Evolutionary conservation across 352 stramenopile species (phyloP).

Genomic region (Peronospora belbahrii): DNA sequence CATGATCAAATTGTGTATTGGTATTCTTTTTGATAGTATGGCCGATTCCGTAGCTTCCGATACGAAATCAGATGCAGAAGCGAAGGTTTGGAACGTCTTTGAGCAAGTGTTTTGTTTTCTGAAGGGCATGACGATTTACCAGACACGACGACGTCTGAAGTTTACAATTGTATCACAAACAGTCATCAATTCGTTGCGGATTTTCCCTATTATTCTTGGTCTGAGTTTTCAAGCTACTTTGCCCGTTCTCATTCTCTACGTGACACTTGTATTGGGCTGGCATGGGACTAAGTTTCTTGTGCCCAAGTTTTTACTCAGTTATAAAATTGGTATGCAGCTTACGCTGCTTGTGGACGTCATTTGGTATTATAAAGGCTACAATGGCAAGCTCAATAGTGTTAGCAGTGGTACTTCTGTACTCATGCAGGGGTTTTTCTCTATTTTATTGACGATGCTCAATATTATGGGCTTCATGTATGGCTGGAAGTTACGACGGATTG

Average conservation of each 20-base stretch:
- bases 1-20: no score
- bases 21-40: slow-evolving; percentile 35
- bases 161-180: slow-evolving; percentile 85
- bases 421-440: slow-evolving; percentile 84
- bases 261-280: slow-evolving; percentile 83
- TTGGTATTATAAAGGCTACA: slow-evolving; percentile 84
- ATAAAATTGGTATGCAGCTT: slow-evolving; percentile 87
- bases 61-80: slow-evolving; percentile 43
- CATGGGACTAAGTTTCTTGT: slow-evolving; percentile 85
- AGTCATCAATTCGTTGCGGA: slow-evolving; percentile 73
- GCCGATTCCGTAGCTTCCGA: slow-evolving; percentile 72
- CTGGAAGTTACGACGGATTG: slow-evolving; percentile 82
- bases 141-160: slow-evolving; percentile 67
- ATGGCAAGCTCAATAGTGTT: slow-evolving; percentile 74
- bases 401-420: slow-evolving; percentile 72
- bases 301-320: slow-evolving; percentile 78
- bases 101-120: slow-evolving; percentile 84
- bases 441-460: slow-evolving; percentile 73
- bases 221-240: slow-evolving; percentile 78
- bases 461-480: slow-evolving; percentile 72
- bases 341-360: slow-evolving; percentile 79
- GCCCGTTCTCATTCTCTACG: slow-evolving; percentile 78
- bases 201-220: slow-evolving; percentile 81
- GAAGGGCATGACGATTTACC: slow-evolving; percentile 86
- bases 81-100: slow-evolving; percentile 73